Evolutionary conservation across 176 grass and related monocot genomes (phyloP), one percentile per base, ranked within the genome.

Genomic region (Raddia guianensis): DNA sequence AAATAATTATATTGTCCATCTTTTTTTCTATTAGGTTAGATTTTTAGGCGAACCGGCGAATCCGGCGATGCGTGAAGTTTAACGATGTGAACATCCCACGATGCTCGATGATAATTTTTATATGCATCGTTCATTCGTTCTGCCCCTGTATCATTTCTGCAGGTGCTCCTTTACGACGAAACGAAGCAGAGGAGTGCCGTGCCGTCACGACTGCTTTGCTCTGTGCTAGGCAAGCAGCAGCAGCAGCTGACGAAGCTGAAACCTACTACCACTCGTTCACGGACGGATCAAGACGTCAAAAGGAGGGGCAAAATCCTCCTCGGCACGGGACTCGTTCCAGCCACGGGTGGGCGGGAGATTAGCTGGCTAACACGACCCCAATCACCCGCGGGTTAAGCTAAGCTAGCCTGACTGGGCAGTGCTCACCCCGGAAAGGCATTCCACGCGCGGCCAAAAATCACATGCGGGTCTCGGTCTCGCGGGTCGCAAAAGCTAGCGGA

Each of bases 261-360:
- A 55, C 49, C 77, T 43, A 58, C 32, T 61, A 57, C 85, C 75
- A 35, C 5, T 52, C 4, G 49, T 9, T 27, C 55, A 19, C 3
- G 2, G 37, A 40, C 3, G 37, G 37, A 21, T 1, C 65, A 40
- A 19, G 2, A 18, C 48, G 82, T 82, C 79, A 27, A 76, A 47
- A 63, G 3, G 37, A 20, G 43, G 32, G 50, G 6, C 8, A 46
- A 75, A 75, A 53, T 13, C 71, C 40, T 55, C 4, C 66, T 4
- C 13, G 48, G 15, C 78, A 82, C 85, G 78, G 85, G 37, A 82
- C 85, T 87, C 19, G 47, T 7, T 19, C n/a, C 19, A 43, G 71
- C 64, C 69, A 43, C 42, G 5, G 53, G 35, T 33, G 37, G 42
- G 37, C 7, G 12, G 19, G 12, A 5, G 21, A 46, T 61, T 74